Percentiles rank a stretch among this genome's conserved stretches.
Evolutionary conservation across 768 basidiomycete genomes (phyloP).

Genomic region (Lepiota brunneoincarnata): DNA sequence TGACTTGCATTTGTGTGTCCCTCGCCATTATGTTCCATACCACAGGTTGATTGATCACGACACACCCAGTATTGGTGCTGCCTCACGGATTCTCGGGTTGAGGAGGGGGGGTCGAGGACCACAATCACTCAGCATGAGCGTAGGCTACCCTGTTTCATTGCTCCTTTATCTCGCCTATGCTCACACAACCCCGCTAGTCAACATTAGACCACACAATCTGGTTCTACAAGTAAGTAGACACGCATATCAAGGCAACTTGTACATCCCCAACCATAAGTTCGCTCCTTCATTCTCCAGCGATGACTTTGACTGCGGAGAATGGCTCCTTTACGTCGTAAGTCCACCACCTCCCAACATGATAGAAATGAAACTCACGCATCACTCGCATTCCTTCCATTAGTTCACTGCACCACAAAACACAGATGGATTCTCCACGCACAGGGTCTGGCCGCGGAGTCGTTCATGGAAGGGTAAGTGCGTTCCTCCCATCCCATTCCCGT

Average conservation of each 20-base stretch:
- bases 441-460: conserved; percentile 68
- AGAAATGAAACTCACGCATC: conserved; percentile 12
- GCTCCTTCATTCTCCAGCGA: conserved; percentile 33
- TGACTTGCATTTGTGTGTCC: conserved; percentile 70
- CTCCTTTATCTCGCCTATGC: neutral
- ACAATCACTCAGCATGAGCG: conserved; percentile 58
- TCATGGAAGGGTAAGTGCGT: conserved; percentile 67
- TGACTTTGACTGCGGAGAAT: conserved; percentile 74
- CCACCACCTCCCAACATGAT: neutral
- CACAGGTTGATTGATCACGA: conserved; percentile 12
- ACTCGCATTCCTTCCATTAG: conserved; percentile 3
- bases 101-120: conserved; percentile 46
- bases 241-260: neutral
- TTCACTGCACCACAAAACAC: neutral
- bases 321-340: conserved; percentile 75
- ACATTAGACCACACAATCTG: conserved; percentile 78
- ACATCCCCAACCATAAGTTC: neutral
- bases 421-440: conserved; percentile 65
- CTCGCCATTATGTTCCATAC: neutral
- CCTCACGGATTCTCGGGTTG: conserved; percentile 52
- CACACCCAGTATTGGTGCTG: conserved; percentile 50
- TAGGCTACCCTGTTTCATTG: conserved; percentile 29
- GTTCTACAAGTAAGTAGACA: conserved; percentile 63
- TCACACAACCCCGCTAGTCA: conserved; percentile 38
- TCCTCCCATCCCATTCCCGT: neutral